These are phyloP conservation scores for Carex arenaria DNA, from an alignment of 202 grass and related monocot species.

Conservation along the genomic window DNA sequence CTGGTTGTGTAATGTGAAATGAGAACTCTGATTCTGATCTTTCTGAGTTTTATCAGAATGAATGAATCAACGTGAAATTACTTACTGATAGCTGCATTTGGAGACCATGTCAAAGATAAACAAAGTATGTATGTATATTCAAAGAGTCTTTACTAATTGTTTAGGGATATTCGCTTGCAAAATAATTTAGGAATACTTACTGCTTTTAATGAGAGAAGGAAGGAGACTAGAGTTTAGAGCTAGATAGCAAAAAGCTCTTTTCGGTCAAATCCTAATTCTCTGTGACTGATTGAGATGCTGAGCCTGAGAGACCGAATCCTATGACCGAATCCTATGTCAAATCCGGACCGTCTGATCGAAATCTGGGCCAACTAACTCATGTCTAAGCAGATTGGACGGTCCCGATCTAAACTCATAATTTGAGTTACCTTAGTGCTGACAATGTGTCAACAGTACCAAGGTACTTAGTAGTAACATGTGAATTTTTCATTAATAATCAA, in stretches of 20 bases:
- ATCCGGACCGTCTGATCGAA: no score
- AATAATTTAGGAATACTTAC: not conserved
- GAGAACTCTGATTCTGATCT: not conserved
- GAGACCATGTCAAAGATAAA: not conserved
- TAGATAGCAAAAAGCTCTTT: not conserved
- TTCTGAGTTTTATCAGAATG: not conserved
- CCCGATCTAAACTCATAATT: no score
- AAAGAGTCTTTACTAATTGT: no score
- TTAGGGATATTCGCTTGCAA: not conserved
- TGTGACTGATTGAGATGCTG: not conserved
- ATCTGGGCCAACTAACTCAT: no score
- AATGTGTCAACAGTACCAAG: no score
- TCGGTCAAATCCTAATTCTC: not conserved
- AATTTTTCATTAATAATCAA: no score
- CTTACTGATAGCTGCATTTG: not conserved
- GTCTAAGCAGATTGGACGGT: no score
- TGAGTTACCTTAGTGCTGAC: no score
- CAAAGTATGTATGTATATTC: not conserved
- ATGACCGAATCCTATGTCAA: no score
- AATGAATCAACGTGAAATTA: not conserved
- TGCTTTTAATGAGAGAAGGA: not conserved
- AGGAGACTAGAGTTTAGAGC: no score
- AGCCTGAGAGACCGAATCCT: not conserved
- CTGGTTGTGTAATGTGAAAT: not conserved
- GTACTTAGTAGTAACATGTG: no score